A percentile compares a stretch with the other conserved stretches of the same genome.
These are phyloP conservation scores for Saturnispora bothae DNA, from an alignment of 805 yeast species.

Conservation along the genomic window DNA sequence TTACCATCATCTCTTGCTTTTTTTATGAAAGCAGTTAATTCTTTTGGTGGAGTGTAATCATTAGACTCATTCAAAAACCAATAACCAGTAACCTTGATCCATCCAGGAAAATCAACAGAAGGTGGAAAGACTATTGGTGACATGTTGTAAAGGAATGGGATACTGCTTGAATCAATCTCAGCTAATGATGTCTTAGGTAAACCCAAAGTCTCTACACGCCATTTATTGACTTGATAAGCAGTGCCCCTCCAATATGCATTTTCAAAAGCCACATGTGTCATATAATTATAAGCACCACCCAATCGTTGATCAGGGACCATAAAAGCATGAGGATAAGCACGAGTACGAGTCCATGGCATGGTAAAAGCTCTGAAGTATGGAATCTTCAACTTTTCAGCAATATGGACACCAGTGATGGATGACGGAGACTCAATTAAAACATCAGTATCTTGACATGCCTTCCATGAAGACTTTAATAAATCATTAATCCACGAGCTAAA, in stretches of 20 bases:
- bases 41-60: slow-evolving; percentile 48
- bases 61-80: slow-evolving; percentile 67
- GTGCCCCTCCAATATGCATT: slow-evolving; percentile 91
- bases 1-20: slow-evolving; percentile 50
- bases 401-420: slow-evolving; percentile 91
- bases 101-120: slow-evolving; percentile 84
- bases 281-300: slow-evolving; percentile 86
- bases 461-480: slow-evolving; percentile 65
- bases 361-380: slow-evolving; percentile 94
- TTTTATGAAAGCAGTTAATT: slow-evolving; percentile 46
- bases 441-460: slow-evolving; percentile 75
- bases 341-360: slow-evolving; percentile 96
- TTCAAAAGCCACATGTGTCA: slow-evolving; percentile 90
- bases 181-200: slow-evolving; percentile 63
- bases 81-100: slow-evolving; percentile 94
- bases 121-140: slow-evolving; percentile 88
- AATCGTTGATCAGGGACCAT: slow-evolving; percentile 87
- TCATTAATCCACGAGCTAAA: slow-evolving; percentile 80
- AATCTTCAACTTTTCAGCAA: slow-evolving; percentile 82
- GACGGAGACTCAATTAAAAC: slow-evolving; percentile 91
- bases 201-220: slow-evolving; percentile 65
- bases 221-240: slow-evolving; percentile 72
- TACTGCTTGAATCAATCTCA: slow-evolving; percentile 60
- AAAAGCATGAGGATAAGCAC: slow-evolving; percentile 95
- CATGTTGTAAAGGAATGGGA: slow-evolving; percentile 83